Evolutionary conservation across 164 flowering plant species (phyloP).

Genomic region (Sedum album): DNA sequence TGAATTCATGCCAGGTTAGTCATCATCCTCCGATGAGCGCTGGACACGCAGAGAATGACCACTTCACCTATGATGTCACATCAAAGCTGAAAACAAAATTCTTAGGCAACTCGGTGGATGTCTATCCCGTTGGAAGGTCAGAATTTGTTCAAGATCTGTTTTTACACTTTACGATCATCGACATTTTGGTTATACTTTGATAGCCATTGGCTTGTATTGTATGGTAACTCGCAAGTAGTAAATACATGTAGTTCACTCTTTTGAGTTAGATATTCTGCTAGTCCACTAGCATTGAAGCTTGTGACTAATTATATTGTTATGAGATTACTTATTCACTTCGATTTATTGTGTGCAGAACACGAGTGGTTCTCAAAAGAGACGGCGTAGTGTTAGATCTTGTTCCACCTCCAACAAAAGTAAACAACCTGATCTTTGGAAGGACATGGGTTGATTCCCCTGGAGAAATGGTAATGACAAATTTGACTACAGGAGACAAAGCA

Average conservation of each 20-base stretch:
- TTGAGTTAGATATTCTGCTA: background rate
- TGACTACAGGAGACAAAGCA: slow-evolving; percentile 80
- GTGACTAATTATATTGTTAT: no score
- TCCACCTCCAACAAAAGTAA: slow-evolving; percentile 70
- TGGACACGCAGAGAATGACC: background rate
- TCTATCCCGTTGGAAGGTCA: background rate
- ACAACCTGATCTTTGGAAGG: slow-evolving; percentile 75
- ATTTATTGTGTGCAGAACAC: slow-evolving; percentile 39
- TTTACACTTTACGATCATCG: background rate
- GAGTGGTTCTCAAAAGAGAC: slow-evolving; percentile 56
- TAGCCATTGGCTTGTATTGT: background rate
- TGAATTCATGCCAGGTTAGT: background rate
- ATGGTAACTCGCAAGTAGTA: background rate
- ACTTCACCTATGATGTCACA: background rate
- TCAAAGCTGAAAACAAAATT: background rate
- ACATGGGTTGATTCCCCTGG: slow-evolving; percentile 78
- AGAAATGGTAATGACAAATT: slow-evolving; percentile 73
- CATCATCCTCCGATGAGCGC: slow-evolving; percentile 2
- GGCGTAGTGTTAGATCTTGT: slow-evolving; percentile 70
- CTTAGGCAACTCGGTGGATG: background rate
- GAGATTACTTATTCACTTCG: background rate
- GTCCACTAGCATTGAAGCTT: background rate
- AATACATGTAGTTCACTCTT: background rate
- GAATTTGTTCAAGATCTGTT: slow-evolving; percentile 1
- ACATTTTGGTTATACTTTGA: background rate